phyloP scores from a whole-genome alignment of 1,284 basidiomycete genomes.

The Ustilago nuda region DNA sequence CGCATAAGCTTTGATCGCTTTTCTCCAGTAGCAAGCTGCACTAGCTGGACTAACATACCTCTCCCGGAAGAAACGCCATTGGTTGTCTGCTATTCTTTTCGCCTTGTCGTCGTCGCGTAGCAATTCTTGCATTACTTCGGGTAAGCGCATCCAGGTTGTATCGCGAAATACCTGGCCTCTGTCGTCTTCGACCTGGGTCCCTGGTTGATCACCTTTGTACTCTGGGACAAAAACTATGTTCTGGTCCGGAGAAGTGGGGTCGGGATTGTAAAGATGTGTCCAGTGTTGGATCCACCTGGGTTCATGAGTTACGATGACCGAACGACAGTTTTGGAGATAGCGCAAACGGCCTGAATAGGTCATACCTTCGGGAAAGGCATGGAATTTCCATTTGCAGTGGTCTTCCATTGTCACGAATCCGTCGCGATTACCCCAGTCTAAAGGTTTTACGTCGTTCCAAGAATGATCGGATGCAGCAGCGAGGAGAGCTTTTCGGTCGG shows the following conservation, averaged over 20 bases:
- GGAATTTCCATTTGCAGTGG: conserved; percentile 66
- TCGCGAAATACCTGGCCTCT: conserved; percentile 29
- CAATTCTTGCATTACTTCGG: conserved; percentile 61
- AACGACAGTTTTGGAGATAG: conserved; percentile 63
- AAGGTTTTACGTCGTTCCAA: conserved; percentile 58
- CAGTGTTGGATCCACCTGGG: conserved; percentile 65
- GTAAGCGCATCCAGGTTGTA: conserved; percentile 58
- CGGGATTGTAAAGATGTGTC: conserved; percentile 64
- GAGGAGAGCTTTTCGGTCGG: conserved; percentile 56
- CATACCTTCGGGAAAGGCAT: conserved; percentile 65
- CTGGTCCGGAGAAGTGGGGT: conserved; percentile 59
- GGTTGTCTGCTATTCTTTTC: conserved; percentile 61
- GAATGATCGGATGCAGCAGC: conserved; percentile 41
- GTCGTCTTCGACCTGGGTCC: conserved; percentile 50
- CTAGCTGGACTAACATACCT: conserved; percentile 55
- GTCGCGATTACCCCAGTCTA: conserved; percentile 53
- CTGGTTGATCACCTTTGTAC: conserved; percentile 27
- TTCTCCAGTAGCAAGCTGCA: conserved; percentile 63
- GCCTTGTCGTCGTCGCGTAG: conserved; percentile 52
- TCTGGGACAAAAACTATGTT: conserved; percentile 66
- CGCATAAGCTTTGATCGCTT: conserved; percentile 48
- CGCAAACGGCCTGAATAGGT: conserved; percentile 62
- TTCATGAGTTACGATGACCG: conserved; percentile 63
- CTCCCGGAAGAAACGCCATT: conserved; percentile 60
- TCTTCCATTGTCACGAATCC: conserved; percentile 57